Percentiles rank a stretch among this genome's conserved stretches.
phyloP scores from a whole-genome alignment of 768 basidiomycete species.

The Rubroboletus satanas region DNA sequence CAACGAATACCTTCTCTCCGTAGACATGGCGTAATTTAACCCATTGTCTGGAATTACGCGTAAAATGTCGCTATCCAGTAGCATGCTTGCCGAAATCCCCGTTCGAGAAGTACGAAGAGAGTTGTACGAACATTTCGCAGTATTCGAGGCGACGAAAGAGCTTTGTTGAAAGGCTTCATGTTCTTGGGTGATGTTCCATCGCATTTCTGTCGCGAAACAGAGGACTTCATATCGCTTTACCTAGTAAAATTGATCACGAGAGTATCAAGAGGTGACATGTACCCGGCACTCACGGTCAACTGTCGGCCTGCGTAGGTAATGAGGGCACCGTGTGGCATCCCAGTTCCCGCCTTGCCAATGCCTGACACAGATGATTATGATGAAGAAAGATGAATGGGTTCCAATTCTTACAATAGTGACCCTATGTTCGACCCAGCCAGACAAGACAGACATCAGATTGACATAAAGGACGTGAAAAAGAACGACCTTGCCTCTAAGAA shows the following conservation, averaged over 20 bases:
- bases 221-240: slow-evolving; percentile 28
- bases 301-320: slow-evolving; percentile 20
- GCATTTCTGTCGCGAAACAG: slow-evolving; percentile 27
- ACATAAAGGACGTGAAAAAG: background rate
- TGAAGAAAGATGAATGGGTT: background rate
- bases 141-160: slow-evolving; percentile 15
- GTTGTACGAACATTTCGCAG: background rate
- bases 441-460: background rate
- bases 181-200: slow-evolving; percentile 18
- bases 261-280: background rate
- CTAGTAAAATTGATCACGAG: slow-evolving; percentile 6
- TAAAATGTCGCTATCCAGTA: slow-evolving; percentile 16
- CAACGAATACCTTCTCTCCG: slow-evolving; percentile 3
- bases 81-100: background rate
- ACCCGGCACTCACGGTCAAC: slow-evolving; percentile 18
- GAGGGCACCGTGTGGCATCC: slow-evolving; percentile 26
- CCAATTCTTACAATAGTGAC: slow-evolving; percentile 22
- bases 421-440: slow-evolving; percentile 11
- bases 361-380: slow-evolving; percentile 8
- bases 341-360: slow-evolving; percentile 25
- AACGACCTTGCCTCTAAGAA: slow-evolving; percentile 18
- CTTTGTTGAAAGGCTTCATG: slow-evolving; percentile 14
- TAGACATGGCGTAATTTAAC: background rate
- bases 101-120: background rate
- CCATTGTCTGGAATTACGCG: slow-evolving; percentile 15